Percentiles rank a stretch among this genome's conserved stretches.
Evolutionary conservation across 768 basidiomycete genomes (phyloP).

Genomic region (Agaricus blazei): DNA sequence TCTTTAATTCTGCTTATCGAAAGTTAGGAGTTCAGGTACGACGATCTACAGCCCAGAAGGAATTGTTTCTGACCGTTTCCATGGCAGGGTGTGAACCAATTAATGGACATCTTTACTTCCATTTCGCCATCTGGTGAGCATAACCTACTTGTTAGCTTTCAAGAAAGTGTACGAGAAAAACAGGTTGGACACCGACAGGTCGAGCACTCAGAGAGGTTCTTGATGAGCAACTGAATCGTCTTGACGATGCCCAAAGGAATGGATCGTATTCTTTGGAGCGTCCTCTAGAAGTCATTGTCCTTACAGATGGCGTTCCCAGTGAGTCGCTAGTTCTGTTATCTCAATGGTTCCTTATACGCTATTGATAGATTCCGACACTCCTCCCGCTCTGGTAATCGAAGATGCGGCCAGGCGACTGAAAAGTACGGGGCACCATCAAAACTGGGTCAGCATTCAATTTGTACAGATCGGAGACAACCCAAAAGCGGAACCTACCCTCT

Average conservation of each 20-base stretch:
- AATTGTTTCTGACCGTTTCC: background rate
- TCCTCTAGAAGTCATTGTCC: conserved; percentile 27
- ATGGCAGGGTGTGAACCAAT: conserved; percentile 16
- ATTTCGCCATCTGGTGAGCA: conserved; percentile 15
- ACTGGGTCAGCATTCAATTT: conserved; percentile 27
- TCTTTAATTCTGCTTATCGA: conserved; percentile 18
- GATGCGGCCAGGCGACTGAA: conserved; percentile 19
- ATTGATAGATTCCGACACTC: background rate
- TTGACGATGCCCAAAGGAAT: conserved; percentile 15
- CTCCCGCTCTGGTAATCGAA: conserved; percentile 13
- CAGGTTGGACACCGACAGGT: conserved; percentile 27
- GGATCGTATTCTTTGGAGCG: conserved; percentile 18
- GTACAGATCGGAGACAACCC: conserved; percentile 27
- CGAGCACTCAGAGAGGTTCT: conserved; percentile 15
- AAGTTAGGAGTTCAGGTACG: conserved; percentile 4
- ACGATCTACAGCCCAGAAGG: background rate
- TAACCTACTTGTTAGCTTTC: background rate
- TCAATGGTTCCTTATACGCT: background rate
- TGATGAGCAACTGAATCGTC: conserved; percentile 15
- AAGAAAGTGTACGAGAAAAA: background rate
- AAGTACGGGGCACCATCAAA: conserved; percentile 23
- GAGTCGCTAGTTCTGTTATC: background rate
- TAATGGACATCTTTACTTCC: conserved; percentile 13
- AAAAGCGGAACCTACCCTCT: conserved; percentile 16
- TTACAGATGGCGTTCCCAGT: conserved; percentile 30